phyloP scores from a whole-genome alignment of 441 rosid genomes.

The Populus hybrid region DNA sequence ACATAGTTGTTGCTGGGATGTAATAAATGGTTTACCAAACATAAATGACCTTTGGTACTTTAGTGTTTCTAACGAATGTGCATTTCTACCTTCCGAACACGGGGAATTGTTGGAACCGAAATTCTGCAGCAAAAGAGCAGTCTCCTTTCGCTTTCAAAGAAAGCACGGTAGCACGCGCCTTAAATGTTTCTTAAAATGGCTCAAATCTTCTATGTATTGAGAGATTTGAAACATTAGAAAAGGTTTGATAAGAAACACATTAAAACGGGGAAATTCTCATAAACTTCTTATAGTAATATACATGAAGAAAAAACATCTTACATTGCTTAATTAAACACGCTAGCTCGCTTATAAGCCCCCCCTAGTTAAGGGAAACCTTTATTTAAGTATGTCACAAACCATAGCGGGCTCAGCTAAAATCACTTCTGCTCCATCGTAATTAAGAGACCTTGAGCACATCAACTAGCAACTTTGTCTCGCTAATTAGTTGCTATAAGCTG shows the following conservation, averaged over 20 bases:
- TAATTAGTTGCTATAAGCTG: neutral
- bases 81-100: no score
- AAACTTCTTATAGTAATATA: neutral
- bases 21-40: no score
- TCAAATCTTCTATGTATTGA: no score
- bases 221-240: no score
- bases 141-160: no score
- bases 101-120: no score
- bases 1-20: no score
- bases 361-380: neutral
- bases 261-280: neutral
- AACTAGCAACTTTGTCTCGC: neutral
- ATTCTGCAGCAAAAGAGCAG: no score
- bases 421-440: neutral
- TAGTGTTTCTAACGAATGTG: no score
- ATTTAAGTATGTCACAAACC: neutral
- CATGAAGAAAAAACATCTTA: neutral
- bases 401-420: neutral
- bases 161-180: no score
- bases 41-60: no score
- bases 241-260: neutral
- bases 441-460: neutral
- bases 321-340: neutral
- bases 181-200: no score
- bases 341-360: neutral